phyloP scores from a whole-genome alignment of 2,329 filamentous ascomycete genomes.

The Pyrenophora tritici-repentis region DNA sequence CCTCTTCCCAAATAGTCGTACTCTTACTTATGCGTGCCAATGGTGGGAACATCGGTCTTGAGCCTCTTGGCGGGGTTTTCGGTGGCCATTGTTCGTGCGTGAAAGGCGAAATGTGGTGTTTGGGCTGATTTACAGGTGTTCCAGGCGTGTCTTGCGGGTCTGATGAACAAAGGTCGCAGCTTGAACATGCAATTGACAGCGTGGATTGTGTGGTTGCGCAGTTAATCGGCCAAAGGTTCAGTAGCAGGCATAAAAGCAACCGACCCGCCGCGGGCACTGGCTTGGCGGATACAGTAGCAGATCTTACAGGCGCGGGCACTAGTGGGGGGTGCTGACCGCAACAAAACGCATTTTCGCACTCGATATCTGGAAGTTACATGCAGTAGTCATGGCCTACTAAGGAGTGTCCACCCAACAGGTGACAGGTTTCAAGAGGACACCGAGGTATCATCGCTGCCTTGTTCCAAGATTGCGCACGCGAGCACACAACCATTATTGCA shows the following conservation, averaged over 20 bases:
- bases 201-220: neutral
- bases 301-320: constrained; percentile 11
- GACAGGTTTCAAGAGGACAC: neutral
- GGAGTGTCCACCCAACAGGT: constrained; percentile 2
- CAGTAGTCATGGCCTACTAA: neutral
- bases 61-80: constrained; percentile 71
- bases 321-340: constrained; percentile 2
- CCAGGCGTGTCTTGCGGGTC: neutral
- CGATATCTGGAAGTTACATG: neutral
- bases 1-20: constrained; percentile 2
- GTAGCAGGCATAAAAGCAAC: constrained; percentile 2
- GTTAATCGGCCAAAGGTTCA: constrained; percentile 14
- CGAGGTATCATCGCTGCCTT: constrained; percentile 12
- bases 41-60: constrained; percentile 71
- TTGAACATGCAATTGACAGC: constrained; percentile 25
- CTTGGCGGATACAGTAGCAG: constrained; percentile 20
- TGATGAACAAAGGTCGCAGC: constrained; percentile 8
- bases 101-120: neutral
- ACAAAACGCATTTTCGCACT: neutral
- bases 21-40: constrained; percentile 83
- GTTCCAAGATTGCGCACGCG: constrained; percentile 40
- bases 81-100: constrained; percentile 33
- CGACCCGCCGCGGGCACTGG: constrained; percentile 15
- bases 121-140: neutral
- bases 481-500: constrained; percentile 30